Conservation (phyloP, 495 filamentous ascomycete species). For the Neurospora sp. region DNA sequence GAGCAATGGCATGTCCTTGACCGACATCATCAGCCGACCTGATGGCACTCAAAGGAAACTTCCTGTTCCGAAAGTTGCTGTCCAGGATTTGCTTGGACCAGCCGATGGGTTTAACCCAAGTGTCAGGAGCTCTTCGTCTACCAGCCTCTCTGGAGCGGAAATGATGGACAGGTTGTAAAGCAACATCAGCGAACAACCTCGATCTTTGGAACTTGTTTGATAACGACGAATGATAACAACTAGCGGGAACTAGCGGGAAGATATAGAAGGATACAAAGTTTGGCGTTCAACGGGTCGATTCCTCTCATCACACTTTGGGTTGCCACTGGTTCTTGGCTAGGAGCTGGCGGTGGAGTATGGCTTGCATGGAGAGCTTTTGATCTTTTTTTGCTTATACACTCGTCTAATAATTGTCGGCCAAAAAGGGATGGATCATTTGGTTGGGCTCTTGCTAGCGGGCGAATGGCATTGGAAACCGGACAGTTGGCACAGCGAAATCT, state of each 20-base stretch:
- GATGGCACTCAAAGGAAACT: constrained; percentile 87
- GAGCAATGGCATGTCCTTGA: constrained; percentile 62
- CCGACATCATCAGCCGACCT: constrained; percentile 81
- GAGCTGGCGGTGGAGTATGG: neutral
- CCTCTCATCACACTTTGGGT: neutral
- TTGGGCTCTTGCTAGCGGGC: neutral
- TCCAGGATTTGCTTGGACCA: constrained; percentile 73
- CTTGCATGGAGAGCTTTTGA: neutral
- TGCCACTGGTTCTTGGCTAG: neutral
- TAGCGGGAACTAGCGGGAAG: constrained; percentile 4
- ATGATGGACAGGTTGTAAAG: constrained; percentile 28
- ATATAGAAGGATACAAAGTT: constrained; percentile 9
- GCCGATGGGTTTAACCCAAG: constrained; percentile 48
- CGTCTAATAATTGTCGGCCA: constrained; percentile 2
- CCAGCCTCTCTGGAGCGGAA: constrained; percentile 37
- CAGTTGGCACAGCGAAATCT: constrained; percentile 1
- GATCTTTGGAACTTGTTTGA: neutral
- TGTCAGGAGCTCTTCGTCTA: constrained; percentile 38
- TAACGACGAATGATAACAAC: neutral
- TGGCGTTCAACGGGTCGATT: neutral
- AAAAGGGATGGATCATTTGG: neutral
- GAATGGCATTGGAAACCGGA: constrained; percentile 1
- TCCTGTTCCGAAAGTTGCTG: constrained; percentile 81
- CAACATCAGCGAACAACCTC: neutral
- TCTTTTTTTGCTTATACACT: neutral